Conservation (phyloP, 352 stramenopile species). For the Aphanomyces astaci region DNA sequence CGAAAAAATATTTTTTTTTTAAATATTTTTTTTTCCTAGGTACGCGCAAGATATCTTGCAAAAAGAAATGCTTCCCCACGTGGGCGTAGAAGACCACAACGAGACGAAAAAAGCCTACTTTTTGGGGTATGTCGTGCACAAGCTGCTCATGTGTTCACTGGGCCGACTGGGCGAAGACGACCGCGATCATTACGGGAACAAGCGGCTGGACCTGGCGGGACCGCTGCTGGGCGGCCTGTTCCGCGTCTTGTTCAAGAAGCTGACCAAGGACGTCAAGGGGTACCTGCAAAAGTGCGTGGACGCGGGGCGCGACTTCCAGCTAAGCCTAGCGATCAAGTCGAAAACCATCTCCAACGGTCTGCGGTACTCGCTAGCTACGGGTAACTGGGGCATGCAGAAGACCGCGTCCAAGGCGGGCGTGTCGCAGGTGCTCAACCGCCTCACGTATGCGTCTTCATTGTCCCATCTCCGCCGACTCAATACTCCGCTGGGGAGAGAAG, state of each 20-base stretch:
- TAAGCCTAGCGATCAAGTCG: constrained; percentile 95
- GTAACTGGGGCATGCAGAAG: constrained; percentile 98
- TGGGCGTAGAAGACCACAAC: constrained; percentile 96
- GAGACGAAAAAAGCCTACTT: constrained; percentile 98
- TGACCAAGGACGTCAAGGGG: constrained; percentile 97
- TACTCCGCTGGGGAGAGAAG: constrained; percentile 96
- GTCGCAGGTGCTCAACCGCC: constrained; percentile 98
- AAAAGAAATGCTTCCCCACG: constrained; percentile 99
- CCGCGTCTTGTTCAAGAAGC: constrained; percentile 96
- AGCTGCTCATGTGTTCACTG: constrained; percentile 98
- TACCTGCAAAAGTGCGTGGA: constrained; percentile 89
- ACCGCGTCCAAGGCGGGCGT: constrained; percentile 95
- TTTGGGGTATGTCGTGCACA: constrained; percentile 98
- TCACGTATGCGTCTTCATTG: constrained; percentile 98
- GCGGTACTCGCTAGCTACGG: constrained; percentile 98
- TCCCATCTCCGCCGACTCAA: constrained; percentile 98
- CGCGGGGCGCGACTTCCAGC: constrained; percentile 93
- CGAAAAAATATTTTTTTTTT: too few relatives aligned
- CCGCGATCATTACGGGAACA: constrained; percentile 99
- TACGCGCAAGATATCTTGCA: constrained; percentile 96
- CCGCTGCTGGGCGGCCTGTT: constrained; percentile 97
- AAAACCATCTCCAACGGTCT: constrained; percentile 97
- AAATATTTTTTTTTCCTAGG: too few relatives aligned
- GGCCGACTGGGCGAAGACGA: constrained; percentile 97
- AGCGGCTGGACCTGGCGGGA: constrained; percentile 98